Percentiles rank a stretch among this genome's conserved stretches.
These are phyloP conservation scores for Neonectria punicea DNA, from an alignment of 2,329 filamentous ascomycete genomes.

Conservation along the genomic window DNA sequence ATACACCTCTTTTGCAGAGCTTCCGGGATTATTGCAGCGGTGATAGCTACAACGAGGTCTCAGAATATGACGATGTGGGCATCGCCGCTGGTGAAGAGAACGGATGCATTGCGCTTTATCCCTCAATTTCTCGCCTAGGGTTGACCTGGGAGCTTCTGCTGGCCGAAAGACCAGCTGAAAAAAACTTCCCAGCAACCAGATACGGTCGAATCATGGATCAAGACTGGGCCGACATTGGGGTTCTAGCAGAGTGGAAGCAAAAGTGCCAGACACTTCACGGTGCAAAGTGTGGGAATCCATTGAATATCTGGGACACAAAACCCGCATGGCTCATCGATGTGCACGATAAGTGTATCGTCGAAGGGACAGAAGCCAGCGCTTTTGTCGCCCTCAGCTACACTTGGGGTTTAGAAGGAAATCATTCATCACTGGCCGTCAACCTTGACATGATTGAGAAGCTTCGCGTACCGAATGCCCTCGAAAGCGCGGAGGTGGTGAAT, in stretches of 20 bases:
- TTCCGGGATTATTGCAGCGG: slow-evolving; percentile 1
- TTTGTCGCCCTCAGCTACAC: slow-evolving; percentile 21
- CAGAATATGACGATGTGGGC: slow-evolving; percentile 1
- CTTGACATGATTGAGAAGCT: background rate
- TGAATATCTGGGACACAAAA: background rate
- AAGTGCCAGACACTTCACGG: slow-evolving; percentile 5
- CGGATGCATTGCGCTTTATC: background rate
- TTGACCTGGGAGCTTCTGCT: slow-evolving; percentile 1
- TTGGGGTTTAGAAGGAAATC: background rate
- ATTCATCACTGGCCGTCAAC: background rate
- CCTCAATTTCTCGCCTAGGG: background rate
- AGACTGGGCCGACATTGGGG: slow-evolving; percentile 12
- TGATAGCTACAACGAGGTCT: background rate
- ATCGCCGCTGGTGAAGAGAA: background rate
- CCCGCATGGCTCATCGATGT: slow-evolving; percentile 25
- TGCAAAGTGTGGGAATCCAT: slow-evolving; percentile 4
- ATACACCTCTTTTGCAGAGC: slow-evolving; percentile 1
- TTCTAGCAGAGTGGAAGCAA: slow-evolving; percentile 9
- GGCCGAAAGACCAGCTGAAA: background rate
- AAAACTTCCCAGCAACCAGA: slow-evolving; percentile 1
- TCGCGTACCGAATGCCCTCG: background rate
- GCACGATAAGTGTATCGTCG: background rate
- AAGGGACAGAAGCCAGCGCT: background rate
- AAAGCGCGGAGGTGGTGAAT: background rate
- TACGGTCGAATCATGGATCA: slow-evolving; percentile 10